Evolutionary conservation across 73 alveolate species (phyloP), one percentile per base, ranked within the genome.

Genomic region (Paramecium octaurelia): DNA sequence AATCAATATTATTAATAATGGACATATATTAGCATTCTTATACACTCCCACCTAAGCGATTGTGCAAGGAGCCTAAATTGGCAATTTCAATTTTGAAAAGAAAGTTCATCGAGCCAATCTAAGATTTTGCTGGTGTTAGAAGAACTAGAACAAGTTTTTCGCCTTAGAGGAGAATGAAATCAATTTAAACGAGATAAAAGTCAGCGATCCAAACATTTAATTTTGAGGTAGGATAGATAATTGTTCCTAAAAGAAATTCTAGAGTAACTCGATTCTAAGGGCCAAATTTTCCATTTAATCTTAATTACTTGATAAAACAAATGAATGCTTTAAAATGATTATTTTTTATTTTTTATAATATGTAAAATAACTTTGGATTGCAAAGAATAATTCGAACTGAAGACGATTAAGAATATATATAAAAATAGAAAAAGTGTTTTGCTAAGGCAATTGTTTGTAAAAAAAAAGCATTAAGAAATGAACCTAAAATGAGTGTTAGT

Each of bases 241-340:
- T 64, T 64, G 84, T 16, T 18, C 34, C 57, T 2, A 34, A 42
- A 34, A 34, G 18, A 20, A 38, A 42, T n/a, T 29, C 46, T 21
- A 42, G 18, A 75, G 68, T 75, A 8, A 75, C 34, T 2, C 38
- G 88, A 5, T 38, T 75, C 27, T 34, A 64, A 24, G 84, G 84
- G 9, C 88, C 88, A 1, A 75, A 75, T 42, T 75, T 75, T 42
- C 88, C 88, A 12, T 38, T 75, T 24, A 75, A 75, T 75, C 60
- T 75, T 10, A 35, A 75, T n/a, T 36, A 75, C 88, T 75, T 75
- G 59, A 75, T 75, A 75, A 38, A 75, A 36, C 18, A 75, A 38
- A 75, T 75, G 88, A 75, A 75, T 64, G 84, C 84, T 31, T 34
- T 64, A 75, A 38, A 75, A 75, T 38, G 88, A 38, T 75, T n/a